Evolutionary conservation across 2,329 filamentous ascomycete species (phyloP), one percentile per base, ranked within the genome.

Genomic region (Talaromyces albobiverticillius): DNA sequence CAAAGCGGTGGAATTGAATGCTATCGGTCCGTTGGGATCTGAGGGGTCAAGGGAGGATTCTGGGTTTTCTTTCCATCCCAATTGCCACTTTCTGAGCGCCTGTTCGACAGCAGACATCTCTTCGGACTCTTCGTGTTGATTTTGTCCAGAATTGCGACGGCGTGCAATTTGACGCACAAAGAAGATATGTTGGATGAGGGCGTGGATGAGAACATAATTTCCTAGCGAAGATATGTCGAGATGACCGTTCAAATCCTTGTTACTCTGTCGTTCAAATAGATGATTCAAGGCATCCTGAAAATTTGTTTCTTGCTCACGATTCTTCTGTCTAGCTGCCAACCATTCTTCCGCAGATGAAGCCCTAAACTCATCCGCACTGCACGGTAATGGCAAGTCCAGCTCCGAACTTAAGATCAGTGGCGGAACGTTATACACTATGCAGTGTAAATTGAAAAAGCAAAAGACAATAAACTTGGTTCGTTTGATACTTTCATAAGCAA

Each of bases 151-250:
- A 11, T 69, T 65, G 51, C 68, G 66, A 51, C 68, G 67, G 46
- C 67, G 51, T 22, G 57, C 57, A 23, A 54, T 52, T 22, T 55
- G 47, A 5, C 87, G 86, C 20, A 88, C 68, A 34, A 89, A 75
- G 65, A 86, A 89, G 14, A 89, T 84, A 57, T 88, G 85, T 61
- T 89, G 86, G 10, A 88, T 79, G 18, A 89, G 65, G 1, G 84
- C 85, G 59, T 88, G 85, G 9, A 89, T 86, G 31, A 89, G 73
- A 3, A 86, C 79, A 59, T 89, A 88, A 59, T 85, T 84, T 1
- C 85, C 85, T 2, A 87, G 70, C 0, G 82, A 81, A 11, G 63
- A 65, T 13, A 40, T 46, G 25, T 59, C 55, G 14, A 57, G 52
- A 7, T 38, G 23, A 25, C 14, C 46, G 14, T 53, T 18, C 34